These are phyloP conservation scores for Sporothrix pseudoabietina DNA, from an alignment of 2,329 filamentous ascomycete genomes.

Conservation along the genomic window DNA sequence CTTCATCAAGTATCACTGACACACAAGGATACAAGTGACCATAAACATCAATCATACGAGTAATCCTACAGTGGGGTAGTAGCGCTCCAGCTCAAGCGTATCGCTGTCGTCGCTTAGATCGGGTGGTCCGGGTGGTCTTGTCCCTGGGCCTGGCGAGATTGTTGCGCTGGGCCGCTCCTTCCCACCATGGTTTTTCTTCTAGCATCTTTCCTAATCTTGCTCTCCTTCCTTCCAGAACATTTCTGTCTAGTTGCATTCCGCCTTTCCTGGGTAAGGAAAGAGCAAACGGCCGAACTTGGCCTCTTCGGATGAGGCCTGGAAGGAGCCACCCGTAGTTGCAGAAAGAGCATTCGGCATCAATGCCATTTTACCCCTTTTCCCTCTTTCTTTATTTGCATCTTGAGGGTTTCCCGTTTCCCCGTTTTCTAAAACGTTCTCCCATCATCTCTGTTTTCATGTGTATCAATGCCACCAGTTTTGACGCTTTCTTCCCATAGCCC, in stretches of 20 bases:
- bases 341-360: background rate
- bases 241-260: constrained; percentile 4
- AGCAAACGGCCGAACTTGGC: constrained; percentile 1
- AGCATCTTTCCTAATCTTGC: background rate
- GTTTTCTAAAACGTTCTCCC: background rate
- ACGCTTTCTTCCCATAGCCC: background rate
- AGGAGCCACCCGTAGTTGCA: background rate
- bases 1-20: background rate
- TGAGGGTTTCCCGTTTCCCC: no score
- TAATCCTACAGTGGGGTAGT: background rate
- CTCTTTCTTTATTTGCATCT: background rate
- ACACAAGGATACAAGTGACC: background rate
- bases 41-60: background rate
- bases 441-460: background rate
- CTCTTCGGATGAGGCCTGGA: background rate
- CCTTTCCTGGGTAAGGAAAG: constrained; percentile 9
- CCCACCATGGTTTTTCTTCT: background rate
- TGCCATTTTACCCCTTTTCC: background rate
- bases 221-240: constrained; percentile 20
- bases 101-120: background rate
- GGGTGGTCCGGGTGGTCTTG: background rate
- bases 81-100: background rate
- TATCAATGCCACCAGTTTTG: background rate
- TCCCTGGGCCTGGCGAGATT: background rate
- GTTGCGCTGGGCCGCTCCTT: background rate